Evolutionary conservation across 2,329 filamentous ascomycete species (phyloP), one percentile per base, ranked within the genome.

Genomic region (Fusarium sp.): DNA sequence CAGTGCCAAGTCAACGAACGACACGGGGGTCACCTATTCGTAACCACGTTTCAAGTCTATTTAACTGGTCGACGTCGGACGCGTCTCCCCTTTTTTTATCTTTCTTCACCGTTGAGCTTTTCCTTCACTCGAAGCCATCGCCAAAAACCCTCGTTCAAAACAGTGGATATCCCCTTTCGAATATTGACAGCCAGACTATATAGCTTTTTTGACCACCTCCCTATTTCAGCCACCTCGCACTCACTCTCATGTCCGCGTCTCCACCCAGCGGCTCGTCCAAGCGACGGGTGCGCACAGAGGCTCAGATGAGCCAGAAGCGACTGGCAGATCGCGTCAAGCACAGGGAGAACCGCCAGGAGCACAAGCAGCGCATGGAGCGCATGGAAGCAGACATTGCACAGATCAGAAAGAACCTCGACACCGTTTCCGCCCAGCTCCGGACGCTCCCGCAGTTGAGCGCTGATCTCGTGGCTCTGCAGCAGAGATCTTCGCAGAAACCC

Each of bases 301-400:
- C 72, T 51, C 77, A 79, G 38, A 67, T 79, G 62, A 75, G 63
- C 68, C 77, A 78, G 50, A 79, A 79, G 60, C 66, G 77, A n/a
- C 64, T 69, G 24, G 70, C 71, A 15, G 78, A 79, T 41, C 72
- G 70, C 51, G 48, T 78, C 55, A 79, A 79, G 45, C 78, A 79
- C 56, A 75, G 70, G 22, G 66, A 73, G 50, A 79, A 79, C 52
- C 69, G 78, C 1, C 74, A 75, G 32, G 75, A 79, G 59, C 77
- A 73, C 61, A 79, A 79, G 56, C 41, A 57, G 2, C 72, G 78
- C 1, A 73, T 79, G 63, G 76, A 79, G 44, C 70, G 75, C 12
- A 78, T 79, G 62, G 78, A 79, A 39, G 67, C 72, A 4, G 77
- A 79, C 55, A 71, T 79, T 32, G 62, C 73, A 1, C 62, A 73